Conservation (phyloP, 2,329 filamentous ascomycete species). For the Colletotrichum euphorbiae region DNA sequence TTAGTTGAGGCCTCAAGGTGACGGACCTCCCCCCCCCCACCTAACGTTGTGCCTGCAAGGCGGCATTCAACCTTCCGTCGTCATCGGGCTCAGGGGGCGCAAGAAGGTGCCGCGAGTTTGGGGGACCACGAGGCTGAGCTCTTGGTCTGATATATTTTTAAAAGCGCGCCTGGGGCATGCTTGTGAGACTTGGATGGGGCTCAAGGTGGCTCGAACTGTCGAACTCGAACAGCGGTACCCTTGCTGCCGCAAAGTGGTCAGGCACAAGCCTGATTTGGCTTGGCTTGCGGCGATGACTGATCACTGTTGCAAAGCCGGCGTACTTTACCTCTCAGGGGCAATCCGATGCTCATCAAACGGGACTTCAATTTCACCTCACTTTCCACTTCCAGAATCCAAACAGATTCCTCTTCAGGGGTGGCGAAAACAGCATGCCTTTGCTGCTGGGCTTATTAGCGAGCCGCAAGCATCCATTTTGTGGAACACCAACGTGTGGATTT, state of each 20-base stretch:
- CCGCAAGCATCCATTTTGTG: too few species aligned
- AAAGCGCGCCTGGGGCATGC: slow-evolving; percentile 11
- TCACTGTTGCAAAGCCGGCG: not conserved
- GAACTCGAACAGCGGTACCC: slow-evolving; percentile 26
- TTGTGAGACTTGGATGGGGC: slow-evolving; percentile 30
- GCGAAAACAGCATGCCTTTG: not conserved
- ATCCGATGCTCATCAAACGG: slow-evolving; percentile 16
- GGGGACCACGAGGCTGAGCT: not conserved
- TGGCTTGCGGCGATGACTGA: not conserved
- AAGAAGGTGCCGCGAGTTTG: slow-evolving; percentile 1
- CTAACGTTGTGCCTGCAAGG: slow-evolving; percentile 32
- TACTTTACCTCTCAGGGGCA: slow-evolving; percentile 13
- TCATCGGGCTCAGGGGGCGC: slow-evolving; percentile 21
- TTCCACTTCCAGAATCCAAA: too few species aligned
- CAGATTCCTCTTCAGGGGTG: slow-evolving; percentile 16
- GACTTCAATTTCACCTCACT: not conserved
- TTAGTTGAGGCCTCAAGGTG: too few species aligned
- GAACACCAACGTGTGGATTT: too few species aligned
- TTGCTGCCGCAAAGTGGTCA: slow-evolving; percentile 2
- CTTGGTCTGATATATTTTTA: slow-evolving; percentile 24
- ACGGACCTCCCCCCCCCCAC: too few species aligned
- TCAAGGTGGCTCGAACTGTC: slow-evolving; percentile 33
- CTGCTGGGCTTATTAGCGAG: slow-evolving; percentile 17
- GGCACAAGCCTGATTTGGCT: not conserved
- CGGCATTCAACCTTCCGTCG: slow-evolving; percentile 28